Evolutionary conservation across 768 basidiomycete genomes (phyloP).

Genomic region (Vishniacozyma victoriae): DNA sequence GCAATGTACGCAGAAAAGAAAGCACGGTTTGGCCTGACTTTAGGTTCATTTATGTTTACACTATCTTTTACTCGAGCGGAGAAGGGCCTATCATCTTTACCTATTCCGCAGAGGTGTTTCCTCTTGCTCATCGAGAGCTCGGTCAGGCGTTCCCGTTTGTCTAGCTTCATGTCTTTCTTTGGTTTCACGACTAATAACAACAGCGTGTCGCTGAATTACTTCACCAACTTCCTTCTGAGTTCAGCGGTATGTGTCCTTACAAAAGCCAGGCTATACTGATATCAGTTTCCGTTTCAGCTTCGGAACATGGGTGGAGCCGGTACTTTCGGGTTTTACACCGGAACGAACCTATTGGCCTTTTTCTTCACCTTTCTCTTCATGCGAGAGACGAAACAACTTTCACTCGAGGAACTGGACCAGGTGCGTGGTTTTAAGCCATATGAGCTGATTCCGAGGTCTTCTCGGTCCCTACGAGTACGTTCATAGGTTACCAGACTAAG

Average conservation of each 20-base stretch:
- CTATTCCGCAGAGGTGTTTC: conserved; percentile 86
- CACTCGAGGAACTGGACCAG: conserved; percentile 31
- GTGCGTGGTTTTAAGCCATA: not conserved
- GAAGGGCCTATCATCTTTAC: conserved; percentile 65
- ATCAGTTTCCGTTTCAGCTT: conserved; percentile 1
- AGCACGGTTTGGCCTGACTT: no score
- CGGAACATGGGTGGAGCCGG: conserved; percentile 76
- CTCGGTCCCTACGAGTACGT: conserved; percentile 28
- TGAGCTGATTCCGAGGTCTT: conserved; percentile 24
- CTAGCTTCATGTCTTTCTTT: conserved; percentile 46
- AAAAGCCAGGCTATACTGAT: not conserved
- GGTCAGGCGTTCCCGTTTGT: conserved; percentile 56
- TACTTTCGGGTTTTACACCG: conserved; percentile 51
- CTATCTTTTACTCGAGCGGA: conserved; percentile 3
- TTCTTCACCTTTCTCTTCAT: no score
- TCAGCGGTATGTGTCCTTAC: no score
- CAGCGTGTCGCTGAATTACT: conserved; percentile 16
- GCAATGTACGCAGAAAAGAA: conserved; percentile 22
- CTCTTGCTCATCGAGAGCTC: conserved; percentile 68
- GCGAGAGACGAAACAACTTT: conserved; percentile 15
- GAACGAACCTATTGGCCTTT: no score
- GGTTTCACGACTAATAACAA: conserved; percentile 9
- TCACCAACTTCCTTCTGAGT: no score
- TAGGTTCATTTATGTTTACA: conserved; percentile 50
- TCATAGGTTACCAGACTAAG: conserved; percentile 26